Conservation (phyloP, 768 basidiomycete species). For the Lactarius quietus region DNA sequence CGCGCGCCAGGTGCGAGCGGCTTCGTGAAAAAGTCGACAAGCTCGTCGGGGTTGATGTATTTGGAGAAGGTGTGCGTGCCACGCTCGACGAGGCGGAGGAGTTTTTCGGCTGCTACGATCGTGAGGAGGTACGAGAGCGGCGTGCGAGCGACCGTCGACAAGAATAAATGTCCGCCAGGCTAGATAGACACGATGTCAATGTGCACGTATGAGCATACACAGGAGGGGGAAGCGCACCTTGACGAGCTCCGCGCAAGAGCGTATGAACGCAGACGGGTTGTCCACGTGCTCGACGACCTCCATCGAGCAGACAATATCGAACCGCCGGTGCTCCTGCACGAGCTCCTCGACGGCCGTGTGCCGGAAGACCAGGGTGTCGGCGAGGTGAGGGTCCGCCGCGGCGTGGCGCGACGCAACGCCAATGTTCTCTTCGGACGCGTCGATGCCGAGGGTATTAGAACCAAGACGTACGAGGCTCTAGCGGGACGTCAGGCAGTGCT, state of each 20-base stretch:
- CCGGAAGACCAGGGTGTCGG: constrained; percentile 53
- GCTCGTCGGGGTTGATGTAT: constrained; percentile 82
- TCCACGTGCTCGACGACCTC: constrained; percentile 98
- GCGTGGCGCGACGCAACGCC: constrained; percentile 82
- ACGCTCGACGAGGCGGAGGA: constrained; percentile 71
- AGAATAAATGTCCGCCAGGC: constrained; percentile 95
- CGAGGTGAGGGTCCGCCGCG: constrained; percentile 63
- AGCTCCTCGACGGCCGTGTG: constrained; percentile 76
- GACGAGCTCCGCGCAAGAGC: constrained; percentile 75
- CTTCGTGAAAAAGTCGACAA: constrained; percentile 74
- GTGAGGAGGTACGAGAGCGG: constrained; percentile 68
- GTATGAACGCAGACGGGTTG: constrained; percentile 80
- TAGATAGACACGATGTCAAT: constrained; percentile 32
- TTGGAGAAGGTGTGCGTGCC: constrained; percentile 94
- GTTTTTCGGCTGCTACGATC: constrained; percentile 75
- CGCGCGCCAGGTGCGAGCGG: constrained; percentile 36
- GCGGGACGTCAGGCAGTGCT: not conserved
- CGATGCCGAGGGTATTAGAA: constrained; percentile 85
- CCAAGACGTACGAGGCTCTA: constrained; percentile 88
- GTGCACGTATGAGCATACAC: not conserved
- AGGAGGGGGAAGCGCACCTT: constrained; percentile 53
- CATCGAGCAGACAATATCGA: constrained; percentile 95
- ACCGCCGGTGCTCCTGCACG: constrained; percentile 57
- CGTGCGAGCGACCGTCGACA: constrained; percentile 92
- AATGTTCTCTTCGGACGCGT: constrained; percentile 87